These are phyloP conservation scores for Corylus avellana DNA, from an alignment of 306 rosid genomes.

Conservation along the genomic window DNA sequence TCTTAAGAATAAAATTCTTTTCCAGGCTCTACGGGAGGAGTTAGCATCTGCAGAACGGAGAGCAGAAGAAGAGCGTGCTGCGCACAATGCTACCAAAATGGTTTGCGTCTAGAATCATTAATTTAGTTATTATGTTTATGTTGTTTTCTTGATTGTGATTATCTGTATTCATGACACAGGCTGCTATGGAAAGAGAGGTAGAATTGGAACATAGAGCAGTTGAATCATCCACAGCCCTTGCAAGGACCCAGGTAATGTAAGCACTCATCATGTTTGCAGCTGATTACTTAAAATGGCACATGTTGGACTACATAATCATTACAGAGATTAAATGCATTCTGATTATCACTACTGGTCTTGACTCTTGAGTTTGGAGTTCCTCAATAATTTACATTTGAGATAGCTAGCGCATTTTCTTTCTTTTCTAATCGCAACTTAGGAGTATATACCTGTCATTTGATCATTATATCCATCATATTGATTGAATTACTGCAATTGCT, in stretches of 20 bases:
- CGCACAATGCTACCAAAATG: conserved; percentile 92
- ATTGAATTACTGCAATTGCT: conserved; percentile 30
- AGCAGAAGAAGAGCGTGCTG: conserved; percentile 95
- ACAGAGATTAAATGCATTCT: not conserved
- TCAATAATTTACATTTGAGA: not conserved
- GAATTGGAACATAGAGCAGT: conserved; percentile 97
- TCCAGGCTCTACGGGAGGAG: conserved; percentile 92
- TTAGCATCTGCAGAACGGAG: conserved; percentile 89
- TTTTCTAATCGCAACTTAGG: conserved; percentile 1
- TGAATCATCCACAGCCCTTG: conserved; percentile 91
- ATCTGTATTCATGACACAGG: conserved; percentile 55
- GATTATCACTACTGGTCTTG: not conserved
- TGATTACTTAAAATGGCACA: not conserved
- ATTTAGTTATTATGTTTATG: conserved; percentile 15
- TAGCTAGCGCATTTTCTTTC: not conserved
- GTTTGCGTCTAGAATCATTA: conserved; percentile 39
- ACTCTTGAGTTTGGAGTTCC: not conserved
- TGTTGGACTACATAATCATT: not conserved
- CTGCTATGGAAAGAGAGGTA: conserved; percentile 96
- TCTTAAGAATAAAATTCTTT: not conserved
- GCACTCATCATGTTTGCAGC: conserved; percentile 22
- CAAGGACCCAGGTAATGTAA: conserved; percentile 85
- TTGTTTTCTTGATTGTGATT: conserved; percentile 27
- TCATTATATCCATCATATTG: conserved; percentile 19
- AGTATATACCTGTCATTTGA: conserved; percentile 9